These are phyloP conservation scores for Trichaptum fuscoviolaceum DNA, from an alignment of 768 basidiomycete species.

Conservation along the genomic window DNA sequence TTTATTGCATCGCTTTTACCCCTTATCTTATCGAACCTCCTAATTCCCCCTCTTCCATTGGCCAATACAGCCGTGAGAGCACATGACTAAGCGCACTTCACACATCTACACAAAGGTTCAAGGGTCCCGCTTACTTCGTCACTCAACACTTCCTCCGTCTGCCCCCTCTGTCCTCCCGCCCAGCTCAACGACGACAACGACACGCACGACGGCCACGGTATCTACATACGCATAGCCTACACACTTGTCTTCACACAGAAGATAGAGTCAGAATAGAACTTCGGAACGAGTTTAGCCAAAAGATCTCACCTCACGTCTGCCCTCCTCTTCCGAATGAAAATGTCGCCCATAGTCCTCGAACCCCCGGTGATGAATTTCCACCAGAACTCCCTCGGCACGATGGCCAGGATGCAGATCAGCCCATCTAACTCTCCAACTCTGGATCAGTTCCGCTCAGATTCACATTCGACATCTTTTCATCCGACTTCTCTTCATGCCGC, in stretches of 20 bases:
- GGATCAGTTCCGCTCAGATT: slow-evolving; percentile 17
- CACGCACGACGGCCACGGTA: background rate
- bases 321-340: slow-evolving; percentile 16
- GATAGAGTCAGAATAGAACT: background rate
- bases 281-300: background rate
- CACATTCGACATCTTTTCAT: slow-evolving; percentile 22
- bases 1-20: background rate
- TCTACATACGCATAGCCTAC: background rate
- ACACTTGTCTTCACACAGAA: background rate
- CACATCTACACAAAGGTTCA: background rate
- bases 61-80: background rate
- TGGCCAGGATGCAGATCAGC: slow-evolving; percentile 41
- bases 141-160: background rate
- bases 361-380: slow-evolving; percentile 48
- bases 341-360: slow-evolving; percentile 58
- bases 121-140: slow-evolving; percentile 1
- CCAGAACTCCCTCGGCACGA: slow-evolving; percentile 33
- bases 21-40: background rate
- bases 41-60: background rate
- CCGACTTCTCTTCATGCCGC: slow-evolving; percentile 15
- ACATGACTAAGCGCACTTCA: background rate
- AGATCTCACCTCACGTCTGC: background rate
- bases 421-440: slow-evolving; percentile 26
- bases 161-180: background rate
- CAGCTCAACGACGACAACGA: background rate